phyloP scores from a whole-genome alignment of 2,329 filamentous ascomycete species.

The Aphanocladium album region DNA sequence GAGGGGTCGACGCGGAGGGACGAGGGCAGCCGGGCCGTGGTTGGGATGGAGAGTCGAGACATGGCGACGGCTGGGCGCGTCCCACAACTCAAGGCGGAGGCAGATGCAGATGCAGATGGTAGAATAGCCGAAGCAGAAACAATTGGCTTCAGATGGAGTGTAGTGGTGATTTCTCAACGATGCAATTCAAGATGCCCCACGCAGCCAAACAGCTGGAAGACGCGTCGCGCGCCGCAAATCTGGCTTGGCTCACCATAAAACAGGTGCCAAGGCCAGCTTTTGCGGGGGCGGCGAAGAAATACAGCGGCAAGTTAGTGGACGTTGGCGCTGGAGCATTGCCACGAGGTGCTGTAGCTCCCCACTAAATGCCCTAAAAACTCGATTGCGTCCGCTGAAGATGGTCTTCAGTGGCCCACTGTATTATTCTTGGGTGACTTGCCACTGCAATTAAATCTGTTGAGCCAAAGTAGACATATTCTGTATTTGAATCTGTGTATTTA shows the following conservation, averaged over 20 bases:
- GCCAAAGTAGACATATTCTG: no score
- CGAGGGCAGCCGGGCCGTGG: constrained; percentile 66
- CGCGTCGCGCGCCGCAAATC: neutral
- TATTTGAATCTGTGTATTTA: no score
- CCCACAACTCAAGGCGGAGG: neutral
- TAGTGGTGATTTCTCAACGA: neutral
- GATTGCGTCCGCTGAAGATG: neutral
- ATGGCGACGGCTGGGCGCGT: constrained; percentile 27
- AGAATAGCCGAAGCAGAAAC: no score
- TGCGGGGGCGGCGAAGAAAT: neutral
- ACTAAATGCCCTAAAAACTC: neutral
- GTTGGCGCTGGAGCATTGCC: neutral
- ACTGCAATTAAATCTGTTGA: no score
- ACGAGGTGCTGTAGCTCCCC: neutral
- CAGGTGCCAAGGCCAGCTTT: neutral
- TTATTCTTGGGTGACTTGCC: no score
- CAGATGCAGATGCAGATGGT: neutral
- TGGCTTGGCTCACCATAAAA: neutral
- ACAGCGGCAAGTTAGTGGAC: neutral
- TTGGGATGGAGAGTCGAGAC: constrained; percentile 61
- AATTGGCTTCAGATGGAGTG: neutral
- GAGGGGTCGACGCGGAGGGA: constrained; percentile 62
- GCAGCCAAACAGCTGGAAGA: neutral
- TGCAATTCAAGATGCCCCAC: neutral
- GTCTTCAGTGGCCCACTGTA: neutral